Evolutionary conservation across 768 basidiomycete genomes (phyloP).

Genomic region (Kondoa subrosea): DNA sequence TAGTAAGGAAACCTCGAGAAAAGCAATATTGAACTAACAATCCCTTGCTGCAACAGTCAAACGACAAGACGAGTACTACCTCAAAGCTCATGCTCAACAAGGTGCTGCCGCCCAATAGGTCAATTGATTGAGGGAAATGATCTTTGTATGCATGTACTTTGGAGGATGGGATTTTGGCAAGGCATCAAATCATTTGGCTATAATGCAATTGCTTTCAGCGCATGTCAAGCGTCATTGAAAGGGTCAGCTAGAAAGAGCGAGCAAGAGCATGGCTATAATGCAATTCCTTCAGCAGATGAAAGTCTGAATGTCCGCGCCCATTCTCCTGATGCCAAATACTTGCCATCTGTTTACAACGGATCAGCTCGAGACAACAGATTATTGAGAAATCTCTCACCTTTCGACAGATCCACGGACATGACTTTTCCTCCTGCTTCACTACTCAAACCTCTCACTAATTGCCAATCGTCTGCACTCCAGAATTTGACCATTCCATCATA

Average conservation of each 20-base stretch:
- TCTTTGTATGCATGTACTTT: too few relatives aligned
- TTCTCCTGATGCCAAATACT: constrained; percentile 20
- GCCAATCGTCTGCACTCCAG: constrained; percentile 99
- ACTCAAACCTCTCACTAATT: constrained; percentile 64
- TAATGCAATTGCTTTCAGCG: constrained; percentile 3
- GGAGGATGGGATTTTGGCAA: too few relatives aligned
- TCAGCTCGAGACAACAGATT: not conserved
- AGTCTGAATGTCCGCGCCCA: constrained; percentile 22
- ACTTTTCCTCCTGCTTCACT: constrained; percentile 88
- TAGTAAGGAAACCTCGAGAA: not conserved
- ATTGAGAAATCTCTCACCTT: constrained; percentile 31
- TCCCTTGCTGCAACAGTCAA: constrained; percentile 5
- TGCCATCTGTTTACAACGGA: constrained; percentile 15
- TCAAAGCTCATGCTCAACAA: constrained; percentile 8
- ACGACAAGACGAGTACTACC: constrained; percentile 13
- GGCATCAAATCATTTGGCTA: not conserved
- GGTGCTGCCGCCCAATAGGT: not conserved
- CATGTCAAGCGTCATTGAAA: too few relatives aligned
- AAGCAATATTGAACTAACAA: not conserved
- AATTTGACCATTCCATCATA: constrained; percentile 91
- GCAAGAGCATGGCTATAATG: too few relatives aligned
- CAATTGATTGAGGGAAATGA: not conserved
- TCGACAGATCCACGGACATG: constrained; percentile 86
- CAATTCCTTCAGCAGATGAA: constrained; percentile 11
- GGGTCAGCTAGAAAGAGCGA: too few relatives aligned